Evolutionary conservation across 2,329 filamentous ascomycete species (phyloP).

Genomic region (Colletotrichum trifolii): DNA sequence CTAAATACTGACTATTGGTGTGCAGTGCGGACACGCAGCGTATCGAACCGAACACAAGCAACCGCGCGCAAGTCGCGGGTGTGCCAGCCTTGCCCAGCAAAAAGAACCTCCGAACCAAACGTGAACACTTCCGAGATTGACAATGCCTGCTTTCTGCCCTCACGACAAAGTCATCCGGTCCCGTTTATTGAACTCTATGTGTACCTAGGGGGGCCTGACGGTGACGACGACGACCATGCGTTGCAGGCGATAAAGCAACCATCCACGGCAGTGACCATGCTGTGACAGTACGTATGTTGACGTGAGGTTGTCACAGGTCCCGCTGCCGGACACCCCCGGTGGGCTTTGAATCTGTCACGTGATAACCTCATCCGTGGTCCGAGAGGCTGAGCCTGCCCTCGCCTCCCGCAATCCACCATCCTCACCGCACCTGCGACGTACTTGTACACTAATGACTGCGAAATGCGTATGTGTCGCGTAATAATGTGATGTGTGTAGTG

Average conservation of each 20-base stretch:
- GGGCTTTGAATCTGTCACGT: constrained; percentile 11
- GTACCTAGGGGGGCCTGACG: constrained; percentile 10
- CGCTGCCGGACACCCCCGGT: constrained; percentile 10
- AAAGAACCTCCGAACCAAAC: constrained; percentile 14
- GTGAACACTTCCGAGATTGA: constrained; percentile 25
- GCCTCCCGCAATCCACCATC: constrained; percentile 13
- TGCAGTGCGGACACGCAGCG: too few species aligned
- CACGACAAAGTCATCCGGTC: constrained; percentile 10
- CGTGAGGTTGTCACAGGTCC: too few species aligned
- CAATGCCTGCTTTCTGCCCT: not conserved
- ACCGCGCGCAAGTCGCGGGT: too few species aligned
- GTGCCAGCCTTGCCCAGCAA: too few species aligned
- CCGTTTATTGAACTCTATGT: not conserved
- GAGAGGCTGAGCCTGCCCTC: constrained; percentile 17
- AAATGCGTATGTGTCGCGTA: too few species aligned
- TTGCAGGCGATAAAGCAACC: not conserved
- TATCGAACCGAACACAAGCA: too few species aligned
- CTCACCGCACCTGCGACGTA: constrained; percentile 8
- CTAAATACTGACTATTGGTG: too few species aligned
- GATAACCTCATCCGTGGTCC: constrained; percentile 22
- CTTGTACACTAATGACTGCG: too few species aligned
- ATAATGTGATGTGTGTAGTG: too few species aligned
- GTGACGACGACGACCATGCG: constrained; percentile 16
- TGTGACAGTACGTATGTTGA: too few species aligned
- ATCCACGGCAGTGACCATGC: constrained; percentile 1